Evolutionary conservation across 257 asterid genomes (phyloP), one percentile per base, ranked within the genome.

Genomic region (Knoxia roxburghii): DNA sequence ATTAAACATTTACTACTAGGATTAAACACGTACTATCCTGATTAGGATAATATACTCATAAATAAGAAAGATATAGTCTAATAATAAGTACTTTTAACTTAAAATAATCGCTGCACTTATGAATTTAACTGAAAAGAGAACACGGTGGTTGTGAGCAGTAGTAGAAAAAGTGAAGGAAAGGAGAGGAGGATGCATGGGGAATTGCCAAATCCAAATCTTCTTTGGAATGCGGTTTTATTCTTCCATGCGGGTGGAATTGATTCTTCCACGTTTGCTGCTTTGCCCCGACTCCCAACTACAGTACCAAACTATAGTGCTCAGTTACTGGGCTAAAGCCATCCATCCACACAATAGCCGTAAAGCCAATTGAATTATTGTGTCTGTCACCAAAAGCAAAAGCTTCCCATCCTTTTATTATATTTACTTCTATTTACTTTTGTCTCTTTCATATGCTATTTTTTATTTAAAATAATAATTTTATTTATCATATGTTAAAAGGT

Each of bases 211-310:
- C 56, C 46, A 84, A 79, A 84, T 84, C 85, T 75, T 81, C 43
- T 75, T 84, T 76, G 85, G 82, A 68, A 59, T 77, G 84, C 83
- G 82, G n/a, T n/a, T 77, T 79, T 81, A 75, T 82, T 78, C 75
- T 78, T 80, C 77, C 72, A 64, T 61, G 68, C 51, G 54, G 61
- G 60, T 69, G 72, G 76, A 73, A 81, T 79, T 74, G 80, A 84
- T 82, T 80, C 87, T 74, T 75, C 77, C 80, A 79, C 73, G 67
- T 58, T 54, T 43, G 64, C 11, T 65, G 65, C 37, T 37, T 58
- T 55, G 12, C 39, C 32, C 64, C 68, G 40, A 64, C 68, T 72
- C 48, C 50, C 24, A 43, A 13, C 10, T 2, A 40, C n/a, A n/a
- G n/a, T n/a, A n/a, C n/a, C n/a, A 2, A 2, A 33, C 39, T 33